Evolutionary conservation across 495 filamentous ascomycete genomes (phyloP), one percentile per base, ranked within the genome.

Genomic region (Hypomontagnella submonticulosa): DNA sequence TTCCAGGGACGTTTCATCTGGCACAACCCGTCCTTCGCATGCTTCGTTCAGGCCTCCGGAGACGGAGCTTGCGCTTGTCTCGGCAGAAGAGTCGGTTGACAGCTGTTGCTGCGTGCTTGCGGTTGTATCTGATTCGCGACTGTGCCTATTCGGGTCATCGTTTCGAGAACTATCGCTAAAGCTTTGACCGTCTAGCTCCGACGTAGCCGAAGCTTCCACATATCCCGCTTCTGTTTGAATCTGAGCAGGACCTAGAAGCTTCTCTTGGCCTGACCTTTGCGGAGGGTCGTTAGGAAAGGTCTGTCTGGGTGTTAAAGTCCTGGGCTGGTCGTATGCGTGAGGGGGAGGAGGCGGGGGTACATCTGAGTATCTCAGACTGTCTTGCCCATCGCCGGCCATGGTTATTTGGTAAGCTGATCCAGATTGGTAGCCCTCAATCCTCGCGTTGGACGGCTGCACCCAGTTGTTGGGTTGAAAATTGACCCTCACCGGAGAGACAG

Each of bases 11-110:
- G 65, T 71, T 37, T 76, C 73, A 33, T 67, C 76, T 16, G 75
- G 77, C 27, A 72, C 64, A 44, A 73, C 66, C 30, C 74, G 78
- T 57, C 71, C 68, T 43, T 83, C 80, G 12, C 71, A 75, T 52
- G 58, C 64, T 55, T 83, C 81, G 19, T 77, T 76, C 27, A 78
- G 72, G 5, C 81, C 79, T 8, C 71, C 71, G 23, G 79, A 82
- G 16, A 83, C 64, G 2, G 81, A 83, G 56, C 80, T 83, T 16
- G 77, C 79, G 57, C 81, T 83, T 11, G 81, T 83, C 52, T 80
- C 76, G 16, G 74, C 73, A 15, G 81, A 83, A 0, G 79, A 80
- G 37, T 80, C 75, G 13, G 69, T 73, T 32, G 80, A 82, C 30
- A 70, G 70, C 40, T 72, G 80, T 46, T 78, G 78, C 44, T 78